phyloP scores from a whole-genome alignment of 202 grass and related monocot genomes.

The Musa balbisiana region DNA sequence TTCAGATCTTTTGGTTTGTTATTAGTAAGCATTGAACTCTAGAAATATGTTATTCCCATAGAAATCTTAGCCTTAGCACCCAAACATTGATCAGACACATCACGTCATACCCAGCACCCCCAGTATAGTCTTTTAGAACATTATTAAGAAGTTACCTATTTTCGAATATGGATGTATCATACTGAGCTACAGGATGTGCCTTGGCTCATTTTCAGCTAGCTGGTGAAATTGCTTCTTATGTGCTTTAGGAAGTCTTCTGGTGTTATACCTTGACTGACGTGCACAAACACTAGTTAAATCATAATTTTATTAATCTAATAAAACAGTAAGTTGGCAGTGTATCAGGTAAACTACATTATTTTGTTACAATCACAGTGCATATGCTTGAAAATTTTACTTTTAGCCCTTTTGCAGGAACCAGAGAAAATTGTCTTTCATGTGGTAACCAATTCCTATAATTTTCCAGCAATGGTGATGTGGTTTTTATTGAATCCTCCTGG shows the following conservation, averaged over 20 bases:
- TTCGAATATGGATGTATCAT: not conserved
- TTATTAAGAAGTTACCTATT: not conserved
- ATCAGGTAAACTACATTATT: not conserved
- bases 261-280: not conserved
- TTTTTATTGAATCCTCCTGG: slow-evolving; percentile 23
- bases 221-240: not conserved
- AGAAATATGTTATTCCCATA: not conserved
- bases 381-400: not conserved
- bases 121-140: not conserved
- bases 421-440: slow-evolving; percentile 29
- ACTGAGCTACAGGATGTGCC: not conserved
- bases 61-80: not conserved
- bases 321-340: not conserved
- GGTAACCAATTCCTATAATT: slow-evolving; percentile 26
- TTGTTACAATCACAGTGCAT: not conserved
- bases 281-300: not conserved
- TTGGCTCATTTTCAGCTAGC: not conserved
- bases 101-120: not conserved
- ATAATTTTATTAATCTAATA: not conserved
- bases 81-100: not conserved
- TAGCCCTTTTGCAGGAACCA: slow-evolving; percentile 16
- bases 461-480: slow-evolving; percentile 30
- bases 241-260: not conserved
- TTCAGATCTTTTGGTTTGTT: not conserved
- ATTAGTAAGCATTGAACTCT: not conserved